A percentile compares a stretch with the other conserved stretches of the same genome.
phyloP scores from a whole-genome alignment of 2,329 filamentous ascomycete species.

The Nemania abortiva region DNA sequence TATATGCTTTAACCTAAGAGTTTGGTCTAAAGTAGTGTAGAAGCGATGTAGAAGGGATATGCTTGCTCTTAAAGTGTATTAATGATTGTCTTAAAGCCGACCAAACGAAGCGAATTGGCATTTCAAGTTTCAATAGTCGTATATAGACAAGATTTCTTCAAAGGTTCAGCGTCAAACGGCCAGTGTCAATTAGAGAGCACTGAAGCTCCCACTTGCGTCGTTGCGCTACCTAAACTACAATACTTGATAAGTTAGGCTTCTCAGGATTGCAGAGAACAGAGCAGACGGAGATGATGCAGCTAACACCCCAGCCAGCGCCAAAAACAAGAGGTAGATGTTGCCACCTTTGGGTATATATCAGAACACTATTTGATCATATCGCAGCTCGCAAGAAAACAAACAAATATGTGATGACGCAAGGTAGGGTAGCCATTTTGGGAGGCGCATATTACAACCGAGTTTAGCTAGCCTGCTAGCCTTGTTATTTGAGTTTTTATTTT shows the following conservation, averaged over 20 bases:
- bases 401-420: conserved; percentile 16
- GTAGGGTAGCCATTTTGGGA: conserved; percentile 8
- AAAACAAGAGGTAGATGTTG: conserved; percentile 33
- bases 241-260: conserved; percentile 21
- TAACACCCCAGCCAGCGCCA: conserved; percentile 25
- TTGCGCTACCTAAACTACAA: conserved; percentile 19
- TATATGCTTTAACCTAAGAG: neutral
- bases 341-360: conserved; percentile 38
- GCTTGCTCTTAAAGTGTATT: neutral
- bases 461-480: conserved; percentile 36
- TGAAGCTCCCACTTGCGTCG: conserved; percentile 1
- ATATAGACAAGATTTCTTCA: conserved; percentile 9
- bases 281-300: conserved; percentile 19
- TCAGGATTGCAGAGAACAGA: neutral
- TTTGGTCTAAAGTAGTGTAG: neutral
- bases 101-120: neutral
- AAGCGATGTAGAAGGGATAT: neutral
- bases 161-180: neutral
- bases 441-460: conserved; percentile 25
- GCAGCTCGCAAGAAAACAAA: conserved; percentile 1
- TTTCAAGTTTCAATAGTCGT: neutral
- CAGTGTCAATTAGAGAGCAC: conserved; percentile 5
- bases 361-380: conserved; percentile 21
- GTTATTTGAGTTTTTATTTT: conserved; percentile 16
- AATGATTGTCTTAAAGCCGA: neutral